phyloP scores from a whole-genome alignment of 2,329 filamentous ascomycete species.

The Pseudocercospora fijiensis region DNA sequence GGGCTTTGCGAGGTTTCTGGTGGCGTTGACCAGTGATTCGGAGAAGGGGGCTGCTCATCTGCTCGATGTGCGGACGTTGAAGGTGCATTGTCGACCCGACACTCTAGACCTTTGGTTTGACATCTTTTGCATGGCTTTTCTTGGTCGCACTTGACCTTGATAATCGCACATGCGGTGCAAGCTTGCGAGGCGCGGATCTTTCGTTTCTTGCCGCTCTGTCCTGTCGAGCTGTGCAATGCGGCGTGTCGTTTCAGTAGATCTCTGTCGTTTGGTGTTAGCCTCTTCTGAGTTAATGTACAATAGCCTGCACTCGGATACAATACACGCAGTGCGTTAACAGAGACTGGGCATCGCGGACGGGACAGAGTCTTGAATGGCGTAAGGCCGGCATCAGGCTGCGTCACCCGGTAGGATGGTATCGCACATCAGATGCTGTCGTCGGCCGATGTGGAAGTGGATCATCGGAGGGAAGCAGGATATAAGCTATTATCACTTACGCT shows the following conservation, averaged over 20 bases:
- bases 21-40: constrained; percentile 14
- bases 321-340: background rate
- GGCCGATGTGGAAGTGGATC: constrained; percentile 8
- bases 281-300: background rate
- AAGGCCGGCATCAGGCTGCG: background rate
- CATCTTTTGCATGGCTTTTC: constrained; percentile 28
- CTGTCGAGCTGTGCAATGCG: constrained; percentile 22
- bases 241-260: constrained; percentile 26
- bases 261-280: constrained; percentile 2
- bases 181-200: constrained; percentile 27
- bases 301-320: background rate
- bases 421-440: constrained; percentile 2
- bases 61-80: background rate
- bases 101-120: constrained; percentile 23
- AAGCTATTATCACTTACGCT: constrained; percentile 19
- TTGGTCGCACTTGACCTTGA: constrained; percentile 29
- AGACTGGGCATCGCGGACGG: background rate
- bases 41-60: constrained; percentile 8
- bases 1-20: constrained; percentile 6
- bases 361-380: background rate
- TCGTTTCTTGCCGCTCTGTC: constrained; percentile 26
- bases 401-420: background rate
- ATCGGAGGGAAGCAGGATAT: background rate
- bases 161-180: constrained; percentile 24
- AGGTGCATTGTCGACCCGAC: constrained; percentile 20